Evolutionary conservation across 306 rosid species (phyloP).

Genomic region (Cotoneaster glaucophyllus): DNA sequence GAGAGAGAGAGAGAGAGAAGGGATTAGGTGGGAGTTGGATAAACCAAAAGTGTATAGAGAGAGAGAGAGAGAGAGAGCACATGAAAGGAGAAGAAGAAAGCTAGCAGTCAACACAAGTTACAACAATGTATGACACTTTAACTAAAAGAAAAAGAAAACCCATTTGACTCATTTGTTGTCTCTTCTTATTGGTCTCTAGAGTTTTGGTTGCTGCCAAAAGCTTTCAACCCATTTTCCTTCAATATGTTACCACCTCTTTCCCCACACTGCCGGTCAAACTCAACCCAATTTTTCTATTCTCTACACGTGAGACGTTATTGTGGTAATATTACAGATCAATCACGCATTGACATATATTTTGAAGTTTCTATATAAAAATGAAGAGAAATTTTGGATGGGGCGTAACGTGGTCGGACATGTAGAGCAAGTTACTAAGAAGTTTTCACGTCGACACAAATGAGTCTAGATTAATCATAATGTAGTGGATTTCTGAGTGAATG

Average conservation of each 20-base stretch:
- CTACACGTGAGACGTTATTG: rapidly evolving
- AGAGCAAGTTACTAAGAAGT: no score
- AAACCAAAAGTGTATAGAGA: slow-evolving; percentile 2
- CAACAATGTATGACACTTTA: background rate
- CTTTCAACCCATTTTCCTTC: slow-evolving; percentile 7
- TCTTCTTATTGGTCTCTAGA: background rate
- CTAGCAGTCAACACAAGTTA: background rate
- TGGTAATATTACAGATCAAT: no score
- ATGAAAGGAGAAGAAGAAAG: slow-evolving; percentile 18
- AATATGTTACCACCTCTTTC: background rate
- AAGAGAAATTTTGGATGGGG: background rate
- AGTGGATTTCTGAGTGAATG: no score
- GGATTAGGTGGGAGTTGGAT: slow-evolving; percentile 30
- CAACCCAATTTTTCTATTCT: background rate
- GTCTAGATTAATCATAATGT: no score
- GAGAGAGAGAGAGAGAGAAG: slow-evolving; percentile 1
- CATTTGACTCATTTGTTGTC: slow-evolving; percentile 11
- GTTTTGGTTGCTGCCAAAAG: slow-evolving; percentile 2
- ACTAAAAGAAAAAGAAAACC: background rate
- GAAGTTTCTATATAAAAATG: no score
- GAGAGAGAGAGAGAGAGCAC: slow-evolving; percentile 1
- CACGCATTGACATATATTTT: no score
- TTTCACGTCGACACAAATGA: background rate
- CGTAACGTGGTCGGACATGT: background rate
- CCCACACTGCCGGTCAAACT: background rate